Evolutionary conservation across 2,329 filamentous ascomycete genomes (phyloP).

Genomic region (Paracamarosporium sp.): DNA sequence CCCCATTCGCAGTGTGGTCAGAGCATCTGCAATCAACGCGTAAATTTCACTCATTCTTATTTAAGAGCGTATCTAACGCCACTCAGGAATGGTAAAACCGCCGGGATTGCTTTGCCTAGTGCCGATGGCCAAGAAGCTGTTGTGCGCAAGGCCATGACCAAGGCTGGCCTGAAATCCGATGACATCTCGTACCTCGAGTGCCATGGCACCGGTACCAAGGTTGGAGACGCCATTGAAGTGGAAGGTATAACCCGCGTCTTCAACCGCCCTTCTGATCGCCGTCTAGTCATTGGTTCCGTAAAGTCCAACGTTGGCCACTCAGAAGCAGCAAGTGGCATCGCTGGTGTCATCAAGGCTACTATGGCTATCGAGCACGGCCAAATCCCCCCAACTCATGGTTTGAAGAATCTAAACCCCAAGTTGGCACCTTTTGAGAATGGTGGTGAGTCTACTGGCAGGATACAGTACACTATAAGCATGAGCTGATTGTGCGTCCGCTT

Average conservation of each 20-base stretch:
- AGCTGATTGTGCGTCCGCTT: no score
- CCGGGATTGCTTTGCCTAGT: conserved; percentile 57
- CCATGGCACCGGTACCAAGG: conserved; percentile 63
- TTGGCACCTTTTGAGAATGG: conserved; percentile 7
- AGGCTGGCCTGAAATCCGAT: background rate
- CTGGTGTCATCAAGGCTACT: conserved; percentile 32
- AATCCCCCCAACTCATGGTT: conserved; percentile 39
- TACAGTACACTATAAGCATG: no score
- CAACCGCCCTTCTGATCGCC: background rate
- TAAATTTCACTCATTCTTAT: background rate
- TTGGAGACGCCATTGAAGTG: conserved; percentile 28
- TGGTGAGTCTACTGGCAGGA: background rate
- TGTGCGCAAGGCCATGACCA: conserved; percentile 38
- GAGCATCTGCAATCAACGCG: conserved; percentile 35
- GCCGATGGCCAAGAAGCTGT: conserved; percentile 53
- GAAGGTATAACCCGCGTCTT: background rate
- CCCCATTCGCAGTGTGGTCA: conserved; percentile 44
- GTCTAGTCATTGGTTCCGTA: conserved; percentile 11
- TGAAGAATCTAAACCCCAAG: conserved; percentile 26
- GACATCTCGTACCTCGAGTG: conserved; percentile 18
- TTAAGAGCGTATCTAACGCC: background rate
- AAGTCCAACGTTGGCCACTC: conserved; percentile 31
- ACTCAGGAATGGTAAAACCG: conserved; percentile 58
- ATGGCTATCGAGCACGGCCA: conserved; percentile 39
- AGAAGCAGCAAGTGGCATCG: conserved; percentile 28